Evolutionary conservation across 2,329 filamentous ascomycete species (phyloP).

Genomic region (Diaporthe sp.): DNA sequence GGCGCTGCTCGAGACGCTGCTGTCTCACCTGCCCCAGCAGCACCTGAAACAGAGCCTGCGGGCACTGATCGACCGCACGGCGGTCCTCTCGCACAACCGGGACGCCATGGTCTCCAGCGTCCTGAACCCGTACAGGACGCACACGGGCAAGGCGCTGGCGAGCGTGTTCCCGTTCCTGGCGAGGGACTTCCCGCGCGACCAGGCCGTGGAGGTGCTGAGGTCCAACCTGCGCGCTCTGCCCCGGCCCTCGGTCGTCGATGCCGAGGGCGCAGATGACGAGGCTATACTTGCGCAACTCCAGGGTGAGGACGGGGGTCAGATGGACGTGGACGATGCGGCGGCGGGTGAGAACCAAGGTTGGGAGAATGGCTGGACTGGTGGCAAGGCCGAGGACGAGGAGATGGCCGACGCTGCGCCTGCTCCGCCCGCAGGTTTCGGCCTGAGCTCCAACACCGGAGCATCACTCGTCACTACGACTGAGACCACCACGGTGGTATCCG

Average conservation of each 20-base stretch:
- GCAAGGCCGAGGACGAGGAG: conserved; percentile 40
- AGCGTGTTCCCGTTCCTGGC: conserved; percentile 86
- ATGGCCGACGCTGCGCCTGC: conserved; percentile 36
- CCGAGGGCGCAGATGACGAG: conserved; percentile 62
- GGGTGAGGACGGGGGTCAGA: conserved; percentile 47
- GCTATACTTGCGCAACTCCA: conserved; percentile 42
- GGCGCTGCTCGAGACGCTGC: conserved; percentile 69
- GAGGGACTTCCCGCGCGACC: conserved; percentile 69
- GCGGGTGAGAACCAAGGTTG: neutral
- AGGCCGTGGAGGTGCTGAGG: conserved; percentile 77
- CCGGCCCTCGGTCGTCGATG: conserved; percentile 37
- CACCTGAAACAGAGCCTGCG: conserved; percentile 78
- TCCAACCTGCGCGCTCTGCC: conserved; percentile 62
- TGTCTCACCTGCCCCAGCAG: conserved; percentile 73
- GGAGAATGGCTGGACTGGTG: neutral
- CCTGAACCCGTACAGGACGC: conserved; percentile 77
- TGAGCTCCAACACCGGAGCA: conserved; percentile 5
- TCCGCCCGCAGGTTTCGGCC: conserved; percentile 24
- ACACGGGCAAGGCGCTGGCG: conserved; percentile 71
- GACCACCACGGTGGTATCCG: conserved; percentile 6
- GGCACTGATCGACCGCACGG: conserved; percentile 81
- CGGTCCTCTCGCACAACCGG: conserved; percentile 76
- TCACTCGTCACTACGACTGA: conserved; percentile 16
- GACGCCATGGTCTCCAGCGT: conserved; percentile 84
- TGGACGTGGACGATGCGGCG: conserved; percentile 47